phyloP scores from a whole-genome alignment of 176 grass and related monocot genomes.

The Paspalum notatum region DNA sequence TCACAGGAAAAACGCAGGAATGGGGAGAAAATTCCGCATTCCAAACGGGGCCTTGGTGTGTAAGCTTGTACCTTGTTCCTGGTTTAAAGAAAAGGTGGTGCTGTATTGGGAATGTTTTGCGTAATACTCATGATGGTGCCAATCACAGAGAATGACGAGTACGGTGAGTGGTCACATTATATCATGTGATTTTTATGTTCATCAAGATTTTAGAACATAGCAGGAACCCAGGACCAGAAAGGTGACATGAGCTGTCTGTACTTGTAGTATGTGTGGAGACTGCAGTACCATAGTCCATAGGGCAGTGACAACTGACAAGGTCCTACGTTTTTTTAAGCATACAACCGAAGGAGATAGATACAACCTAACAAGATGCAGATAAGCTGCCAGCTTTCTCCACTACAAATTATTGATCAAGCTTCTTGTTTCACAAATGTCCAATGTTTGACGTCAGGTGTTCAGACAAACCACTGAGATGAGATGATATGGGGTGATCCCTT shows the following conservation, averaged over 20 bases:
- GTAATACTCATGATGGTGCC: background rate
- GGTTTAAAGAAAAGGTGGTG: background rate
- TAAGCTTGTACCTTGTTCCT: background rate
- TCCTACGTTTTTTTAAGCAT: conserved; percentile 34
- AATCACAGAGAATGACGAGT: no score
- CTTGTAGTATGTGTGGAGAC: conserved; percentile 3
- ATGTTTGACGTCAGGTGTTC: background rate
- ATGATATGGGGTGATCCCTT: conserved; percentile 19
- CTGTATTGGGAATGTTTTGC: background rate
- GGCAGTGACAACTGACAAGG: background rate
- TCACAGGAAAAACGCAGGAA: no score
- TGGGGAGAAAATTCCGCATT: no score
- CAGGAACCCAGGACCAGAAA: background rate
- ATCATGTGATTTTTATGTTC: conserved; percentile 17
- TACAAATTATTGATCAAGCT: conserved; percentile 63
- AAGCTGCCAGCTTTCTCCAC: conserved; percentile 37
- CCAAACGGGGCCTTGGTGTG: no score
- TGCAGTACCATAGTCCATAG: conserved; percentile 26
- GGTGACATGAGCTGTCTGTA: conserved; percentile 26
- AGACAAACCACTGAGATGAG: conserved; percentile 35
- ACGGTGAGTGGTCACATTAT: background rate
- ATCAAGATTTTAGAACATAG: conserved; percentile 17
- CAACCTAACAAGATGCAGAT: conserved; percentile 47
- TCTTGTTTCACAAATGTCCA: conserved; percentile 41
- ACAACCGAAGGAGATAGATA: conserved; percentile 43